Percentiles rank a stretch among this genome's conserved stretches.
Conservation (phyloP, 2,329 filamentous ascomycete species). For the Monosporascus sp. region DNA sequence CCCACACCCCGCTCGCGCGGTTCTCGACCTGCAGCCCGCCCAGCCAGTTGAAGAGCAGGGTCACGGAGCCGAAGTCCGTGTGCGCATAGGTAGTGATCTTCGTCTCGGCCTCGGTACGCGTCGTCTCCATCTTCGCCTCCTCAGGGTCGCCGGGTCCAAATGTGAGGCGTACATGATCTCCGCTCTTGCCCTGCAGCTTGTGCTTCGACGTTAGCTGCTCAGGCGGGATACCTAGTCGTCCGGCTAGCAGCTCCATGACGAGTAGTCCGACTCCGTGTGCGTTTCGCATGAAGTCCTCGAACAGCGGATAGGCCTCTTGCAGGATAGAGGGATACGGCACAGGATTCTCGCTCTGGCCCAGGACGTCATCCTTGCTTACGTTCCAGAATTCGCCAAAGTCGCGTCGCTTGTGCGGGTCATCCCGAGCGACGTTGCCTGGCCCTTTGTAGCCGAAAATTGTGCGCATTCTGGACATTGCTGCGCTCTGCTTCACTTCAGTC, state of each 20-base stretch:
- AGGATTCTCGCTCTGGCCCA: slow-evolving; percentile 10
- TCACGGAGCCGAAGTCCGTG: slow-evolving; percentile 34
- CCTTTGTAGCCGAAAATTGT: slow-evolving; percentile 28
- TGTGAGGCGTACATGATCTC: slow-evolving; percentile 28
- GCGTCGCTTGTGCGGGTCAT: slow-evolving; percentile 15
- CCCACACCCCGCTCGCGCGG: slow-evolving; percentile 25
- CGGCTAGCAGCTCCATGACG: slow-evolving; percentile 22
- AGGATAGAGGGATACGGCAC: slow-evolving; percentile 24
- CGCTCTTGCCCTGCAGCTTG: slow-evolving; percentile 22
- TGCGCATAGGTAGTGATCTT: slow-evolving; percentile 28
- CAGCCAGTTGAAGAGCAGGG: slow-evolving; percentile 33
- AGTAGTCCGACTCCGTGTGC: slow-evolving; percentile 24
- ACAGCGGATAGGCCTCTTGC: slow-evolving; percentile 15
- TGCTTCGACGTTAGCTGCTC: slow-evolving; percentile 21
- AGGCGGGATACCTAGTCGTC: slow-evolving; percentile 20
- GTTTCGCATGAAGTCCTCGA: slow-evolving; percentile 19
- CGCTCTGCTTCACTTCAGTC: slow-evolving; percentile 21
- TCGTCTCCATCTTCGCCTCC: slow-evolving; percentile 22
- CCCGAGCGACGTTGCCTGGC: slow-evolving; percentile 22
- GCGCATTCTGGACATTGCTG: slow-evolving; percentile 12
- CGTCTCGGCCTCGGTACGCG: slow-evolving; percentile 22
- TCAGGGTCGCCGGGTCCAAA: slow-evolving; percentile 19
- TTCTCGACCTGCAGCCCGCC: slow-evolving; percentile 32
- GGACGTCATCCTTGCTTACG: slow-evolving; percentile 28
- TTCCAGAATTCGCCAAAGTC: slow-evolving; percentile 31